Conservation (phyloP, 31 red algal genomes). For the Endocladia muricata region DNA sequence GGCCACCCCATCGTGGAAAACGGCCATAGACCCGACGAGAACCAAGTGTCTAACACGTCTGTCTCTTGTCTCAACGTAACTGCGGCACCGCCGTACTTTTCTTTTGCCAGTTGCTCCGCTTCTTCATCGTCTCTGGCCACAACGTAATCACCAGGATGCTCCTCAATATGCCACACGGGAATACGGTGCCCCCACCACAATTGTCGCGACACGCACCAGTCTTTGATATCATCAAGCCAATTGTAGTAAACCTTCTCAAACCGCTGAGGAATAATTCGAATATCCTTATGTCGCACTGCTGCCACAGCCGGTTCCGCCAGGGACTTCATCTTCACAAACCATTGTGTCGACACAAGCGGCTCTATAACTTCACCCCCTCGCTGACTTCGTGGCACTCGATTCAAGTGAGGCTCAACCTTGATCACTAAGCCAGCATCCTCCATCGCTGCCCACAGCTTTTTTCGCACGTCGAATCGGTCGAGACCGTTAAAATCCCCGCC, state of each 20-base stretch:
- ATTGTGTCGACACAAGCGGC: conserved; percentile 93
- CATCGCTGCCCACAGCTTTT: conserved; percentile 77
- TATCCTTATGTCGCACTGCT: conserved; percentile 66
- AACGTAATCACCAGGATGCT: conserved; percentile 52
- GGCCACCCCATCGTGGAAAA: conserved; percentile 98
- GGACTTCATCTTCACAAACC: conserved; percentile 88
- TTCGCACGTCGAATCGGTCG: conserved; percentile 80
- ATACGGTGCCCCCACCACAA: conserved; percentile 99
- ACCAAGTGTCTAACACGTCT: conserved; percentile 98
- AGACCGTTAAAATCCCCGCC: conserved; percentile 74
- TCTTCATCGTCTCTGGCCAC: conserved; percentile 83
- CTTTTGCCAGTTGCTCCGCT: conserved; percentile 32
- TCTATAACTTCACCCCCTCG: conserved; percentile 95
- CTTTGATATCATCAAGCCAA: conserved; percentile 97
- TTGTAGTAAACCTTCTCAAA: conserved; percentile 95
- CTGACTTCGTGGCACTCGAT: conserved; percentile 88
- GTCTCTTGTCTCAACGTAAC: conserved; percentile 77
- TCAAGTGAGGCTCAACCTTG: conserved; percentile 70
- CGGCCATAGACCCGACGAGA: conserved; percentile 97
- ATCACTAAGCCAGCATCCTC: conserved; percentile 60
- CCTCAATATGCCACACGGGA: conserved; percentile 91
- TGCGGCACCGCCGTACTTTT: conserved; percentile 46
- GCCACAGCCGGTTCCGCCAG: conserved; percentile 74
- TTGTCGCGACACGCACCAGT: conserved; percentile 98
- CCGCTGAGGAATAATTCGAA: conserved; percentile 78